These are phyloP conservation scores for Rhodotorula kratochvilovae DNA, from an alignment of 768 basidiomycete species.

Conservation along the genomic window DNA sequence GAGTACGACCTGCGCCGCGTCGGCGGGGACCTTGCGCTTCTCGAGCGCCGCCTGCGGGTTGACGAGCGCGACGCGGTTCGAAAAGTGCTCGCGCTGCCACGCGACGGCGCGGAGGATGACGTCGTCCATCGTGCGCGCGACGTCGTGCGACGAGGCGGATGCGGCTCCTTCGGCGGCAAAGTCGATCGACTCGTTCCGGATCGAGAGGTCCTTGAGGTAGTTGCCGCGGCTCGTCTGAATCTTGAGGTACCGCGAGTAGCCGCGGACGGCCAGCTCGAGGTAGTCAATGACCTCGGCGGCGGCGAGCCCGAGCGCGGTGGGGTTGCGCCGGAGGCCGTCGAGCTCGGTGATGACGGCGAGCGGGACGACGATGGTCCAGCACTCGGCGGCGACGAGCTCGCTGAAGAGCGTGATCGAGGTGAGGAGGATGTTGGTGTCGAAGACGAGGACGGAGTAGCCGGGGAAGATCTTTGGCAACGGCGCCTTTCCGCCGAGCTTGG, in stretches of 20 bases:
- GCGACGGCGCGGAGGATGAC: constrained; percentile 84
- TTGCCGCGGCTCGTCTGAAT: constrained; percentile 94
- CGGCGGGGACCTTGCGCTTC: constrained; percentile 45
- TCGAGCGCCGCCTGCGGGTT: constrained; percentile 47
- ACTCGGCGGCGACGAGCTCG: constrained; percentile 68
- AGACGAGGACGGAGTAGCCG: constrained; percentile 82
- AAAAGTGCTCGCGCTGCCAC: constrained; percentile 91
- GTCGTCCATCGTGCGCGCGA: constrained; percentile 86
- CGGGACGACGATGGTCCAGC: constrained; percentile 86
- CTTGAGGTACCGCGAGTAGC: constrained; percentile 73
- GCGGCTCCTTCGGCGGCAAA: not conserved
- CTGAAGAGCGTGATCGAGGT: constrained; percentile 70
- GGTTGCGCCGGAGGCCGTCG: constrained; percentile 72
- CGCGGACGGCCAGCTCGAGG: constrained; percentile 65
- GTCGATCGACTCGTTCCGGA: not conserved
- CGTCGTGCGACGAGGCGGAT: constrained; percentile 40
- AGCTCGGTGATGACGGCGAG: constrained; percentile 88
- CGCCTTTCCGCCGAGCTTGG: constrained; percentile 44
- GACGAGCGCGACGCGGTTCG: constrained; percentile 73
- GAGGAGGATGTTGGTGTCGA: constrained; percentile 92
- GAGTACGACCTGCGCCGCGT: constrained; percentile 73
- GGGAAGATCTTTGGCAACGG: constrained; percentile 58
- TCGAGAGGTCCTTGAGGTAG: constrained; percentile 57
- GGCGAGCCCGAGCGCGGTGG: constrained; percentile 63
- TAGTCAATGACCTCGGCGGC: constrained; percentile 70